Conservation (phyloP, 371 early-diverging fungal species). For the Lichtheimia corymbifera region DNA sequence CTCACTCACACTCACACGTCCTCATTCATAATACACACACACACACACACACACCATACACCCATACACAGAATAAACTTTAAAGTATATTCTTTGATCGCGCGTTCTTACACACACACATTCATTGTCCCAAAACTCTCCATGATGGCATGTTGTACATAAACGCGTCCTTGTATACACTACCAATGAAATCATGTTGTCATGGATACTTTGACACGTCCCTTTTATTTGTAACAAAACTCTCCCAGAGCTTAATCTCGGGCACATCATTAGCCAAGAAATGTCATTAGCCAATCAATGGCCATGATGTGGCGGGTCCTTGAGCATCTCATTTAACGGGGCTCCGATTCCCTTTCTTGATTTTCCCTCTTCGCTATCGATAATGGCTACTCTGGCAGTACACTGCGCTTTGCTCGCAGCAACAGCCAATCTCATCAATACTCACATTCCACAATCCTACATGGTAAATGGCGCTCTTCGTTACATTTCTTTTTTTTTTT, state of each 20-base stretch:
- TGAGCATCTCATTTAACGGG: neutral
- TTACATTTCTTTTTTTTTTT: neutral
- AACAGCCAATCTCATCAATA: slow-evolving; percentile 30
- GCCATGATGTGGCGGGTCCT: slow-evolving; percentile 2
- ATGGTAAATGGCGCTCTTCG: slow-evolving; percentile 44
- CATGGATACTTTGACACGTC: too few species aligned
- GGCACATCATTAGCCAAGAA: slow-evolving; percentile 1
- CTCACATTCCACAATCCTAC: slow-evolving; percentile 53
- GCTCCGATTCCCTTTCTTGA: slow-evolving; percentile 3
- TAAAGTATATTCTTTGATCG: neutral
- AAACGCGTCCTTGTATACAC: too few species aligned
- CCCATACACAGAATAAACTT: neutral
- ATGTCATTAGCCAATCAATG: neutral
- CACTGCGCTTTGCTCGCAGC: slow-evolving; percentile 22
- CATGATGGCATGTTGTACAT: too few species aligned
- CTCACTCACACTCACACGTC: too few species aligned
- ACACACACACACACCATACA: too few species aligned
- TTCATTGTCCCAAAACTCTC: too few species aligned
- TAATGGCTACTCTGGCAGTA: slow-evolving; percentile 9
- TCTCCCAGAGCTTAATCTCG: too few species aligned
- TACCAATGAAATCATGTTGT: too few species aligned
- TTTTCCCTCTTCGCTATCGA: neutral
- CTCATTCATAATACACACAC: too few species aligned
- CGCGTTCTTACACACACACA: too few species aligned
- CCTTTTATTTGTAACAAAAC: too few species aligned